Conservation (phyloP, 306 rosid genomes). For the Datisca glomerata region DNA sequence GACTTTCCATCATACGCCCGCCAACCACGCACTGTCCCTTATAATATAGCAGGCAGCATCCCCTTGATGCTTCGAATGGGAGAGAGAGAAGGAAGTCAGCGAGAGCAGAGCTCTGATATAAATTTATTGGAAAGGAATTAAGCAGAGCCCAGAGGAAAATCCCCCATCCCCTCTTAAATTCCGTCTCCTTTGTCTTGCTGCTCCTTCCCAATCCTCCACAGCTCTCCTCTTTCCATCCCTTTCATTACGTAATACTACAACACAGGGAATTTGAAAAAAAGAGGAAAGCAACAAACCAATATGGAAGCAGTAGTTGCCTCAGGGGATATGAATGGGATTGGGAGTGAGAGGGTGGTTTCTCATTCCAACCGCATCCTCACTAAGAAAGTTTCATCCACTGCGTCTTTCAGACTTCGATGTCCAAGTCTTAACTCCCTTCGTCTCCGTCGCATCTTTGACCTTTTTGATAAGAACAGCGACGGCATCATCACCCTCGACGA, state of each 20-base stretch:
- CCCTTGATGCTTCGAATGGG: background rate
- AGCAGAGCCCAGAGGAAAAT: too few species aligned
- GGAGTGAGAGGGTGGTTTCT: too few species aligned
- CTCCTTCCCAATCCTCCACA: too few species aligned
- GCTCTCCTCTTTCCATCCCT: too few species aligned
- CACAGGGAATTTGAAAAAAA: too few species aligned
- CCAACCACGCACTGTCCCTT: constrained; percentile 12
- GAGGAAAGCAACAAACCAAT: background rate
- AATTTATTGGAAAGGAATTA: too few species aligned
- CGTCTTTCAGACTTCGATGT: constrained; percentile 52
- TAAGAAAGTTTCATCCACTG: constrained; percentile 8
- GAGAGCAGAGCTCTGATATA: too few species aligned
- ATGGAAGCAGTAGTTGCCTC: constrained; percentile 19
- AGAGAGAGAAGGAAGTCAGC: background rate
- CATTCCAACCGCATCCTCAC: too few species aligned
- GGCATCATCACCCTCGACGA: constrained; percentile 39
- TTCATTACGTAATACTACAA: too few species aligned
- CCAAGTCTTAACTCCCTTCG: constrained; percentile 50
- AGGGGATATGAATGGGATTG: too few species aligned
- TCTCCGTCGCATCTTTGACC: constrained; percentile 59
- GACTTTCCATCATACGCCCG: constrained; percentile 4
- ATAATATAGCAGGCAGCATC: constrained; percentile 8
- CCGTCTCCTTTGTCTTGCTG: too few species aligned
- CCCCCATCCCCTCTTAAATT: too few species aligned
- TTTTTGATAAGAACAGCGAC: constrained; percentile 65